These are phyloP conservation scores for Pleurotus djamor DNA, from an alignment of 768 basidiomycete species.

Conservation along the genomic window DNA sequence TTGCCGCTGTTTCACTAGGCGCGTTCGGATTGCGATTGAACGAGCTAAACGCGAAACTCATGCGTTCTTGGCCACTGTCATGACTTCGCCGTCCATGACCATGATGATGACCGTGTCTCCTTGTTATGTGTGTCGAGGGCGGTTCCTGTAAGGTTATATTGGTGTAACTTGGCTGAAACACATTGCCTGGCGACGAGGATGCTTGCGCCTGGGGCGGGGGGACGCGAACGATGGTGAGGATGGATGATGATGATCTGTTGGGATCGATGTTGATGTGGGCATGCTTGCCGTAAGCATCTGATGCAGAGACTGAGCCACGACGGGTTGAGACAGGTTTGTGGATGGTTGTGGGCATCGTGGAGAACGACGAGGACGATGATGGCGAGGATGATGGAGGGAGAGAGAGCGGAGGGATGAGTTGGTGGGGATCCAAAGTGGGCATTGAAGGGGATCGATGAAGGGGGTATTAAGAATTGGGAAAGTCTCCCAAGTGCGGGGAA, in stretches of 20 bases:
- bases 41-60: conserved; percentile 68
- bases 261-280: conserved; percentile 49
- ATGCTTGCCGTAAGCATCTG: conserved; percentile 66
- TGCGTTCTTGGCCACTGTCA: conserved; percentile 24
- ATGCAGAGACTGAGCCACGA: conserved; percentile 66
- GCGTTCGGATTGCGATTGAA: conserved; percentile 36
- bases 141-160: conserved; percentile 27
- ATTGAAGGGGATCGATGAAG: neutral
- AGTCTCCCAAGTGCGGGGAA: neutral
- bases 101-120: conserved; percentile 22
- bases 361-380: neutral
- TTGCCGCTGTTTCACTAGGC: conserved; percentile 20
- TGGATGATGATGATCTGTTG: conserved; percentile 55
- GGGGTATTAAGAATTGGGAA: too few species aligned
- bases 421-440: neutral
- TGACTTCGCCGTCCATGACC: conserved; percentile 25
- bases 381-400: neutral
- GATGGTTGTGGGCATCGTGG: neutral
- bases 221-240: conserved; percentile 76
- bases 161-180: neutral
- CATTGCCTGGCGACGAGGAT: conserved; percentile 13
- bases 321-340: conserved; percentile 40
- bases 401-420: neutral
- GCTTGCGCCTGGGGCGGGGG: conserved; percentile 19
- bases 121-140: conserved; percentile 23